A percentile compares a stretch with the other conserved stretches of the same genome.
phyloP scores from a whole-genome alignment of 1,284 basidiomycete species.

The Schizophyllum commune region DNA sequence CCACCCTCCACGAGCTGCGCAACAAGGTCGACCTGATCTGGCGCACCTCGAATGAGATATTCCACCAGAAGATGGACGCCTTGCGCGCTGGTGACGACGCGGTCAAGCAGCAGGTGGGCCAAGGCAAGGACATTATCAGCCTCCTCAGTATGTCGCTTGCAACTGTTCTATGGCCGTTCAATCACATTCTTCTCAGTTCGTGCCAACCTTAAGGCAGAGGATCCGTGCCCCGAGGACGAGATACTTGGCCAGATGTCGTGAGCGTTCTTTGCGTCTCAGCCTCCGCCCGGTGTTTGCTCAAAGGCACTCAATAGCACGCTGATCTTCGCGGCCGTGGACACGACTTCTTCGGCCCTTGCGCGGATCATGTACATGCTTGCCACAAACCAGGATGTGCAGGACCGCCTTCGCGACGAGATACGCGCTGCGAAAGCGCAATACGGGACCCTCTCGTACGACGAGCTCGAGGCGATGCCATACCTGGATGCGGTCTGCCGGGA shows the following conservation, averaged over 20 bases:
- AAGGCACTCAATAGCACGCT: conserved; percentile 19
- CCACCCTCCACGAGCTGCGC: conserved; percentile 23
- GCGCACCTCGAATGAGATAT: conserved; percentile 27
- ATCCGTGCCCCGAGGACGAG: conserved; percentile 11
- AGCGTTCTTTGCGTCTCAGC: not conserved
- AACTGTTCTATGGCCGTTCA: not conserved
- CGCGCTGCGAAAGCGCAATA: conserved; percentile 16
- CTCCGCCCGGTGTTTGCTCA: not conserved
- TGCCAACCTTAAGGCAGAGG: conserved; percentile 1
- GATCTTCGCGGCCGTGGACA: conserved; percentile 31
- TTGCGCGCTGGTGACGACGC: conserved; percentile 17
- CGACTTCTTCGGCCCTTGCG: conserved; percentile 27
- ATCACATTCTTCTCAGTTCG: conserved; percentile 5
- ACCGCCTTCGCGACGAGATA: conserved; percentile 26
- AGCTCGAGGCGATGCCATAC: conserved; percentile 25
- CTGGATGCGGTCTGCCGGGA: conserved; percentile 33
- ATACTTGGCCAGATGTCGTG: conserved; percentile 11
- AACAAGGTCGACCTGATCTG: conserved; percentile 32
- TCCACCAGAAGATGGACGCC: conserved; percentile 26
- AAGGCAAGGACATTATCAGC: conserved; percentile 39
- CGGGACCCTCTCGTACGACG: conserved; percentile 26
- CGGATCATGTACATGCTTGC: conserved; percentile 29
- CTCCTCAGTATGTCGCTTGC: conserved; percentile 17
- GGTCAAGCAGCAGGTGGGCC: conserved; percentile 28
- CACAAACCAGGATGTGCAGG: conserved; percentile 24